phyloP scores from a whole-genome alignment of 164 flowering plant genomes.

The Vitis amurensis region DNA sequence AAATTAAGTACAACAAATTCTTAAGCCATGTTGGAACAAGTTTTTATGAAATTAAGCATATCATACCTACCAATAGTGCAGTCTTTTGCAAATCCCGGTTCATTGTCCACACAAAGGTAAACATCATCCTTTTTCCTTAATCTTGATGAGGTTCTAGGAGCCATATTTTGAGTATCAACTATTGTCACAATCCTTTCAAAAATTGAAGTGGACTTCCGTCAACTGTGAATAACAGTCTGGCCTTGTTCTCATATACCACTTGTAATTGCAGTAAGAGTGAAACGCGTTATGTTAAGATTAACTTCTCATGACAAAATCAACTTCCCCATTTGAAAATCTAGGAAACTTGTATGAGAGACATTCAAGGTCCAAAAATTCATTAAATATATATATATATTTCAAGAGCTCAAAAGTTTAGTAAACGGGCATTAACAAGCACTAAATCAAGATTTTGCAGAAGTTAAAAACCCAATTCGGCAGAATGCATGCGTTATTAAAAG shows the following conservation, averaged over 20 bases:
- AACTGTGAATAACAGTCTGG: conserved; percentile 81
- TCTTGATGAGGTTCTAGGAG: conserved; percentile 92
- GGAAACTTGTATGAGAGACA: not conserved
- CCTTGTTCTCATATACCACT: conserved; percentile 94
- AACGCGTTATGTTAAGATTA: not conserved
- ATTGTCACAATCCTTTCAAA: conserved; percentile 72
- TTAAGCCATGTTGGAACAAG: too few species aligned
- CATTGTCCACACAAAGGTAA: conserved; percentile 93
- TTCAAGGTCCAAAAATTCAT: not conserved
- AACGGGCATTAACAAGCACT: too few species aligned
- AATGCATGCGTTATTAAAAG: too few species aligned
- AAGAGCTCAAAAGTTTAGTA: too few species aligned
- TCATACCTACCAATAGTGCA: conserved; percentile 92
- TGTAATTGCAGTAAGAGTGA: conserved; percentile 23
- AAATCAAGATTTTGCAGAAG: too few species aligned
- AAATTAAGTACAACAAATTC: not conserved
- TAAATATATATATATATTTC: too few species aligned
- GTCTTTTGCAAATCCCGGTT: conserved; percentile 94
- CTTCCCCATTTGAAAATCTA: not conserved
- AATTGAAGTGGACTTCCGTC: conserved; percentile 70
- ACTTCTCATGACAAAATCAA: not conserved
- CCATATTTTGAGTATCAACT: conserved; percentile 68
- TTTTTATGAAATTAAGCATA: not conserved
- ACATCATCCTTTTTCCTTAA: conserved; percentile 72
- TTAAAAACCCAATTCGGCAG: too few species aligned